Evolutionary conservation across 2,329 filamentous ascomycete species (phyloP).

Genomic region (Penicillium sp.): DNA sequence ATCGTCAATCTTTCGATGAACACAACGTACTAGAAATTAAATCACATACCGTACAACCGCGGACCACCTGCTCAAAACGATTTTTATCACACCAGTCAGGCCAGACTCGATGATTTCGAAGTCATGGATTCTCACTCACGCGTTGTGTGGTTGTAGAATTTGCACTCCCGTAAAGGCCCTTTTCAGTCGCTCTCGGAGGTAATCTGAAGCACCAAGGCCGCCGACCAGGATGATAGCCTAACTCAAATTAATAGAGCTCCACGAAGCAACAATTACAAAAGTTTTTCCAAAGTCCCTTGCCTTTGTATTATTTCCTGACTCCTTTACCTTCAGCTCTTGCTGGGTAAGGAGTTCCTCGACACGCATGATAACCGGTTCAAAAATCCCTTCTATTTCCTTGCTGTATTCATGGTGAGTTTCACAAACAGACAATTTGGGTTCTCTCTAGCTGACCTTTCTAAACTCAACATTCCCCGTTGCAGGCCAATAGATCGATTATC

Average conservation of each 20-base stretch:
- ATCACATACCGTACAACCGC: slow-evolving; percentile 20
- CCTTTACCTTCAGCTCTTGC: slow-evolving; percentile 13
- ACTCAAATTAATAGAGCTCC: background rate
- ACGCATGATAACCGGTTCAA: slow-evolving; percentile 24
- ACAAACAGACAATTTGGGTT: background rate
- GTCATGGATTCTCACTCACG: slow-evolving; percentile 14
- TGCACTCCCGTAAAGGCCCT: slow-evolving; percentile 18
- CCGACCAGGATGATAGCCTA: slow-evolving; percentile 35
- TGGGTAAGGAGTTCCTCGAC: slow-evolving; percentile 20
- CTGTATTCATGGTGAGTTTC: slow-evolving; percentile 8
- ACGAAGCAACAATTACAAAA: background rate
- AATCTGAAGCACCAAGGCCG: slow-evolving; percentile 35
- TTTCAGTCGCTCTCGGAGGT: slow-evolving; percentile 28
- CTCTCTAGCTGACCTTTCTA: slow-evolving; percentile 12
- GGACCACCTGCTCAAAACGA: slow-evolving; percentile 18
- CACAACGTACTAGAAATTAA: background rate
- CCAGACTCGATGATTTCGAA: too few relatives aligned
- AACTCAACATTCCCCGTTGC: slow-evolving; percentile 12
- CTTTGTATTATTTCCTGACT: slow-evolving; percentile 2
- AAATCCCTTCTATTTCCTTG: slow-evolving; percentile 20
- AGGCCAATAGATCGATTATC: slow-evolving; percentile 16
- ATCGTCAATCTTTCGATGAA: too few relatives aligned
- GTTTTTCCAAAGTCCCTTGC: background rate
- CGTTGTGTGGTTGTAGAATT: slow-evolving; percentile 30
- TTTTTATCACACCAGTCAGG: too few relatives aligned